phyloP scores from a whole-genome alignment of 2,329 filamentous ascomycete genomes.

The Colletotrichum sp. region DNA sequence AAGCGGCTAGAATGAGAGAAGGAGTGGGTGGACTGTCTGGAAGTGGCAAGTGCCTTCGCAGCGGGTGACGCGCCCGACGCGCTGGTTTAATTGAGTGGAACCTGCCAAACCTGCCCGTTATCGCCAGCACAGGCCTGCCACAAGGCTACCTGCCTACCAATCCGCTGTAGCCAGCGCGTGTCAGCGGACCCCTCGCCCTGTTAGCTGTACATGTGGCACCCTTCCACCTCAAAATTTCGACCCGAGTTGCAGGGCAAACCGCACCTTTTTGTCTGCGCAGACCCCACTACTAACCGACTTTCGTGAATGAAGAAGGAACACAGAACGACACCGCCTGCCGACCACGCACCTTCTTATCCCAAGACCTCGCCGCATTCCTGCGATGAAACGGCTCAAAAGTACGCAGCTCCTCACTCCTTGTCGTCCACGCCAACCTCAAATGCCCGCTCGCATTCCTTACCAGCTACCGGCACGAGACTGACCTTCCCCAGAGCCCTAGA shows the following conservation, averaged over 20 bases:
- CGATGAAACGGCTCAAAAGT: slow-evolving; percentile 12
- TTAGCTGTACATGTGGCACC: not conserved
- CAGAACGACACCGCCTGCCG: slow-evolving; percentile 4
- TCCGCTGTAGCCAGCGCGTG: not conserved
- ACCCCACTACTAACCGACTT: slow-evolving; percentile 20
- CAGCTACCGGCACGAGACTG: not conserved
- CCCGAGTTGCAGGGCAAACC: not conserved
- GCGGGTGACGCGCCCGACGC: not conserved
- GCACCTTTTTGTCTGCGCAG: not conserved
- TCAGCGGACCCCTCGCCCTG: slow-evolving; percentile 1
- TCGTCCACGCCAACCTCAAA: not conserved
- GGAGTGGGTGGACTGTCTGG: not conserved
- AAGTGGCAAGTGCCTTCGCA: not conserved
- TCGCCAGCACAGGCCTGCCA: not conserved
- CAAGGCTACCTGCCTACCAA: not conserved
- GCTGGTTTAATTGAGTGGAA: slow-evolving; percentile 15
- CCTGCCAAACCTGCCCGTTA: not conserved
- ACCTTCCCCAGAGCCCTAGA: not conserved
- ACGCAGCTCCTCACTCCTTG: not conserved
- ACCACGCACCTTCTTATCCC: not conserved
- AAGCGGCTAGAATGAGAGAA: not conserved
- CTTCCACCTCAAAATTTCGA: not conserved
- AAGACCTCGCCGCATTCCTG: not conserved
- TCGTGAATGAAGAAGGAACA: slow-evolving; percentile 13
- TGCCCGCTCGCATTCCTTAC: not conserved